These are phyloP conservation scores for Talaromyces sp. DNA, from an alignment of 2,329 filamentous ascomycete species.

Conservation along the genomic window DNA sequence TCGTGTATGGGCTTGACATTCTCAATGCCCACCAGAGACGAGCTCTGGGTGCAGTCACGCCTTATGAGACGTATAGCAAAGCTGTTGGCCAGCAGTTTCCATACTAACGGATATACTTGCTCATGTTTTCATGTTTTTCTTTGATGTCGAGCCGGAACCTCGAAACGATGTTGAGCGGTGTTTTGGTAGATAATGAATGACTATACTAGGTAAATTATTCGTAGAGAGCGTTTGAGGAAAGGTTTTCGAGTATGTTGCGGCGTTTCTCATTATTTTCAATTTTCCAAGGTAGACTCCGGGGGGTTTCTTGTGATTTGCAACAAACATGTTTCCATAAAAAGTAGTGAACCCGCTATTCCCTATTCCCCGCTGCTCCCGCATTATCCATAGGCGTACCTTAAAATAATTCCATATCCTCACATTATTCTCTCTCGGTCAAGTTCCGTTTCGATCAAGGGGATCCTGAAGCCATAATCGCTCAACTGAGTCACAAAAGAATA, in stretches of 20 bases:
- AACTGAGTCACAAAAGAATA: not conserved
- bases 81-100: constrained; percentile 44
- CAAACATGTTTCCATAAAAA: not conserved
- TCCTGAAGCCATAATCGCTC: not conserved
- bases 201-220: not conserved
- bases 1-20: constrained; percentile 86
- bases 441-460: not conserved
- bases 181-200: not conserved
- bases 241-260: not conserved
- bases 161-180: not conserved
- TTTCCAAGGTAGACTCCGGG: not conserved
- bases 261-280: not conserved
- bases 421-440: constrained; percentile 3
- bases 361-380: not conserved
- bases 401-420: no score
- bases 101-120: constrained; percentile 9
- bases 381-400: not conserved
- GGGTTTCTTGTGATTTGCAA: not conserved
- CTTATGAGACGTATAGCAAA: constrained; percentile 74
- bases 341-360: not conserved
- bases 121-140: not conserved
- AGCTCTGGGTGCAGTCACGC: constrained; percentile 79
- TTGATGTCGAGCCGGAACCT: not conserved
- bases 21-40: constrained; percentile 84
- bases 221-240: not conserved